Base-by-base conservation (phyloP, 2,329 filamentous ascomycete species). In the Emergomyces orientalis region DNA sequence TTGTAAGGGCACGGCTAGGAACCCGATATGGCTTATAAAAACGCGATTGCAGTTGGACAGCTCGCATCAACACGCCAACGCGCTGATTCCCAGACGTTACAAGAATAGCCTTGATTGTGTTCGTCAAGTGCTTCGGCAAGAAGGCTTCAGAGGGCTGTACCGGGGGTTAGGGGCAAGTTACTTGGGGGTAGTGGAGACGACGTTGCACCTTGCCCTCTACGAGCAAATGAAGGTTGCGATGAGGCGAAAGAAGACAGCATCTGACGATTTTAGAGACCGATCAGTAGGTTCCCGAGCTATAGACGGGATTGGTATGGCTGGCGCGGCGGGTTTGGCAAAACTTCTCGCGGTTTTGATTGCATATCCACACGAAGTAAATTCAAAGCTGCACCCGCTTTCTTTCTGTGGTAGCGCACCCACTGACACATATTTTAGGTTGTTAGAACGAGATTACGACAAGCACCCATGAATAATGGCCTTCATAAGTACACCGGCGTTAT, bases 21-120 rank as follows among this genome's bases (percentile, higher is more conserved):
- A 97, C 75, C 92, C 92, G 1, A 96, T 97, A 71, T 97, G 92
- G 92, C 83, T 97, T 66, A 86, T 97, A 72, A 97, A 97, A 82
- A 97, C 92, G 49, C 82, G 92, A 43, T 74, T 97, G 69, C 92
- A 97, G 77, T 84, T 97, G 41, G 92, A 97, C 78, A 39, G 55
- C 25, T 39, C 57, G 34, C 43, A 19, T 6, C 19, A 47, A 47
- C 9, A 25, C 9, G 19, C 43, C 8, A 25, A 17, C 22, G 11
- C 5, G 19, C 13, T 19, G 39, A 32, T 19, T 9, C 7, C 39
- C 60, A 82, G 92, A 60, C 86, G 86, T 71, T 97, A 97, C 77
- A 86, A 86, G 73, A 96, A 96, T 75, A 92, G 90, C 66, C 83
- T 87, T 76, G 92, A 97, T 75, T 97, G 92, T 74, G 86, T 92